Evolutionary conservation across 768 basidiomycete genomes (phyloP).

Genomic region (Clitopilus passeckerianus): DNA sequence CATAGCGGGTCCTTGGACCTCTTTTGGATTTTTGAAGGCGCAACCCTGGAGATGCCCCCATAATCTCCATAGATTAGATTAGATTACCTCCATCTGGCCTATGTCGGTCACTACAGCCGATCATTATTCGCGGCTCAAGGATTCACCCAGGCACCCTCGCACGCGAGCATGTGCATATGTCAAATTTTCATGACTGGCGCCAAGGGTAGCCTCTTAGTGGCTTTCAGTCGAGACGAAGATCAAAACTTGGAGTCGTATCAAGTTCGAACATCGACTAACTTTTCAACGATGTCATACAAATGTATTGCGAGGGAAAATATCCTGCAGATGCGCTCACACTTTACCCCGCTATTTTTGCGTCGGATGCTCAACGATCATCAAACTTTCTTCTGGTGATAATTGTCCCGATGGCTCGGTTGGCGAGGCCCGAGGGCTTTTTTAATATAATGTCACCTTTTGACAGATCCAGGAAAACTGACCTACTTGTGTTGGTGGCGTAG

Average conservation of each 20-base stretch:
- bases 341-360: neutral
- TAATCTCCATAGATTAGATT: neutral
- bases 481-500: too few species aligned
- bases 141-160: neutral
- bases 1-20: neutral
- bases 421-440: neutral
- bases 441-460: too few species aligned
- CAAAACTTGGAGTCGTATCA: neutral
- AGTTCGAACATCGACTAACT: neutral
- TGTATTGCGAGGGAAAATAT: neutral
- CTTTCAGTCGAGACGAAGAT: neutral
- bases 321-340: neutral
- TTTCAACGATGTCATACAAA: neutral
- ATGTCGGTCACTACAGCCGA: neutral
- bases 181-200: neutral
- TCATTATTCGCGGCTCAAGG: neutral
- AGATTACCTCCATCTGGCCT: neutral
- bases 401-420: neutral
- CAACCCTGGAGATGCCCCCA: neutral
- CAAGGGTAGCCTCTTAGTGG: neutral
- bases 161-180: neutral
- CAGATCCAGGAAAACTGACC: too few species aligned
- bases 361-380: neutral
- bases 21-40: neutral
- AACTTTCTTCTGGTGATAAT: neutral